These are phyloP conservation scores for Globisporangium echinulatum DNA, from an alignment of 352 stramenopile species.

Conservation along the genomic window DNA sequence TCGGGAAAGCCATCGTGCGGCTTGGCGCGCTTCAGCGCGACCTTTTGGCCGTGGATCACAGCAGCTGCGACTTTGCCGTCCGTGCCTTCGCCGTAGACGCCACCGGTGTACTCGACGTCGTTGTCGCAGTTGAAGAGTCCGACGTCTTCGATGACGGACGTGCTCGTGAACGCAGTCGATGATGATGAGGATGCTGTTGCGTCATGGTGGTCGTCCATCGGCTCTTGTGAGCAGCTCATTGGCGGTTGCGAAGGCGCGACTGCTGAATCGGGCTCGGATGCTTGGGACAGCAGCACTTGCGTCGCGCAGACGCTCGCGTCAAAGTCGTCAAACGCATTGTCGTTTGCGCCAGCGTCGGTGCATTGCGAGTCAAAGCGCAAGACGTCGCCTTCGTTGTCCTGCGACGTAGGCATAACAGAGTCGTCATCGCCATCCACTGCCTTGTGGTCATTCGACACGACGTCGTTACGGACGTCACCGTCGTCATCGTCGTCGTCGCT, in stretches of 20 bases:
- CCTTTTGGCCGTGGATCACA: slow-evolving; percentile 72
- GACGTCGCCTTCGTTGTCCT: neutral
- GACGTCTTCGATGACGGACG: slow-evolving; percentile 78
- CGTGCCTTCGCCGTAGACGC: slow-evolving; percentile 79
- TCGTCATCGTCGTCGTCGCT: slow-evolving; percentile 10
- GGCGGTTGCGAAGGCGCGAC: neutral
- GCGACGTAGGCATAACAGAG: neutral
- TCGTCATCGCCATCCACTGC: too few relatives aligned
- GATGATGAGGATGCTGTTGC: slow-evolving; percentile 7
- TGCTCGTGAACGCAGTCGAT: slow-evolving; percentile 54
- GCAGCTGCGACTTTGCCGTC: slow-evolving; percentile 74
- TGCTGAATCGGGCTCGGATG: neutral
- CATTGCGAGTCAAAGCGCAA: neutral
- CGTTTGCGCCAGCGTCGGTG: neutral
- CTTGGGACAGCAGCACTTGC: slow-evolving; percentile 10
- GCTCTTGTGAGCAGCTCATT: slow-evolving; percentile 14
- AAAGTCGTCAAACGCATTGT: neutral
- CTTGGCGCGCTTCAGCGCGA: slow-evolving; percentile 79
- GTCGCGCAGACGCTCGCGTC: slow-evolving; percentile 1
- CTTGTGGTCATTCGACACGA: too few relatives aligned
- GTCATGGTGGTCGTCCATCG: neutral
- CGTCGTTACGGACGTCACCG: neutral
- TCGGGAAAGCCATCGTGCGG: slow-evolving; percentile 66
- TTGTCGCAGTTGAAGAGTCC: slow-evolving; percentile 78
- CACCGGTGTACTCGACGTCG: slow-evolving; percentile 77